phyloP scores from a whole-genome alignment of 2,329 filamentous ascomycete genomes.

The Aureobasidium melanogenum region DNA sequence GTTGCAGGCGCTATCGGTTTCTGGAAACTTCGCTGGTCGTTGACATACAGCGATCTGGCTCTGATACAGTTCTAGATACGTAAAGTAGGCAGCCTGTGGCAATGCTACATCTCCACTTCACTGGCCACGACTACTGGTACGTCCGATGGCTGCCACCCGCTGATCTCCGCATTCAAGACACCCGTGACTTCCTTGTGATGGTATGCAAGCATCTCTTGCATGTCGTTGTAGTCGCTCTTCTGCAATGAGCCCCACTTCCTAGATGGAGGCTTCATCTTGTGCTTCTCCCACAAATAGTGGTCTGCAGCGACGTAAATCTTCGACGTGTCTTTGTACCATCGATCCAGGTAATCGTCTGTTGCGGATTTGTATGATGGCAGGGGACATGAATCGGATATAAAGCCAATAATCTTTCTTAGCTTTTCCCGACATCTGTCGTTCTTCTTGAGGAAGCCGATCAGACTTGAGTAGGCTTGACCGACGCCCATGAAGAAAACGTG shows the following conservation, averaged over 20 bases:
- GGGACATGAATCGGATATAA: constrained; percentile 61
- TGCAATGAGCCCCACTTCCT: constrained; percentile 50
- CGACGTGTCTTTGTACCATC: constrained; percentile 78
- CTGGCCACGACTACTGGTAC: neutral
- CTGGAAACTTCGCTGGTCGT: constrained; percentile 58
- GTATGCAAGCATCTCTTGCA: constrained; percentile 49
- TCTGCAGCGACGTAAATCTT: constrained; percentile 66
- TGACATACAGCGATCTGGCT: constrained; percentile 53
- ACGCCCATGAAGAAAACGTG: constrained; percentile 81
- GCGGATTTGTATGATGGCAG: constrained; percentile 61
- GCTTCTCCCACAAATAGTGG: constrained; percentile 66
- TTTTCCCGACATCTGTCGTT: constrained; percentile 55
- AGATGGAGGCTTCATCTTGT: constrained; percentile 46
- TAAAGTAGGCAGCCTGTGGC: neutral
- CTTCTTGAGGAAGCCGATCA: constrained; percentile 66
- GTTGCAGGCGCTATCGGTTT: constrained; percentile 63
- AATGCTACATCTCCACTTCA: neutral
- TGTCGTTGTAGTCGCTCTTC: constrained; percentile 34
- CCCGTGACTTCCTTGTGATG: constrained; percentile 43
- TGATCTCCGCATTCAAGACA: constrained; percentile 35
- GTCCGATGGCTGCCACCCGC: constrained; percentile 24
- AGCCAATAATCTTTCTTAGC: constrained; percentile 67
- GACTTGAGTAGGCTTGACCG: constrained; percentile 77
- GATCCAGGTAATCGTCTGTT: constrained; percentile 59
- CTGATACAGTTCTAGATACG: neutral